phyloP scores from a whole-genome alignment of 2,329 filamentous ascomycete species.

The Trichoderma sp. region DNA sequence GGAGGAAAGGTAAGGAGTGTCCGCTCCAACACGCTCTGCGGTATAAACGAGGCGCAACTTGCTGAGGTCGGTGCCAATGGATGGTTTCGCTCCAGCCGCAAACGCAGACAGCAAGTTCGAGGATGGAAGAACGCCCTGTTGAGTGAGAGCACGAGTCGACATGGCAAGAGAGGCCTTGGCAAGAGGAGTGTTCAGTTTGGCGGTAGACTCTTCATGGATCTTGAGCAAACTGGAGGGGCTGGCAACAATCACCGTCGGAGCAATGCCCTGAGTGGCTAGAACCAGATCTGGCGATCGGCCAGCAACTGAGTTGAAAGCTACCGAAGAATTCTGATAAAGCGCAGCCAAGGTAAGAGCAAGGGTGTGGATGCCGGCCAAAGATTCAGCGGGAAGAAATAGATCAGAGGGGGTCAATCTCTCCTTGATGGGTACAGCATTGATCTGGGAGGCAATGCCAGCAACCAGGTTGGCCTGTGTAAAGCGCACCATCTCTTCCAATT shows the following conservation, averaged over 20 bases:
- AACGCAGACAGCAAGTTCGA: conserved; percentile 51
- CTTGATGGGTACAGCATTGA: conserved; percentile 69
- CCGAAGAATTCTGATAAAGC: conserved; percentile 77
- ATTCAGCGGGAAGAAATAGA: conserved; percentile 80
- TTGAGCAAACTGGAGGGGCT: conserved; percentile 70
- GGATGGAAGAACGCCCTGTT: conserved; percentile 69
- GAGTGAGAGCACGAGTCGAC: conserved; percentile 65
- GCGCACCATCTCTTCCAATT: conserved; percentile 68
- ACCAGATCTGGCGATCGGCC: conserved; percentile 68
- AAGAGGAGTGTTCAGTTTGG: conserved; percentile 59
- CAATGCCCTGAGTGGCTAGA: conserved; percentile 69
- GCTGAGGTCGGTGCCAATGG: conserved; percentile 61
- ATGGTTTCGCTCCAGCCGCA: conserved; percentile 55
- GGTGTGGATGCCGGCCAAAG: conserved; percentile 75
- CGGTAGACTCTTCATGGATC: conserved; percentile 61
- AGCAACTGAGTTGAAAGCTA: conserved; percentile 87
- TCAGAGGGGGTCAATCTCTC: conserved; percentile 75
- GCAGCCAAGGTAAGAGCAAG: conserved; percentile 78
- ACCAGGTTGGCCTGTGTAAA: conserved; percentile 83
- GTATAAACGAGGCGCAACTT: conserved; percentile 80
- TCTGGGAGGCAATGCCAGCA: conserved; percentile 77
- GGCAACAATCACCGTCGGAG: conserved; percentile 79
- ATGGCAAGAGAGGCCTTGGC: conserved; percentile 68
- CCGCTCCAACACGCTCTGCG: conserved; percentile 67
- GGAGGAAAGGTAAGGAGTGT: conserved; percentile 63